Evolutionary conservation across 1,139 yeast genomes (phyloP), one percentile per base, ranked within the genome.

Genomic region (Hemisphaericaspora xylofermentans): DNA sequence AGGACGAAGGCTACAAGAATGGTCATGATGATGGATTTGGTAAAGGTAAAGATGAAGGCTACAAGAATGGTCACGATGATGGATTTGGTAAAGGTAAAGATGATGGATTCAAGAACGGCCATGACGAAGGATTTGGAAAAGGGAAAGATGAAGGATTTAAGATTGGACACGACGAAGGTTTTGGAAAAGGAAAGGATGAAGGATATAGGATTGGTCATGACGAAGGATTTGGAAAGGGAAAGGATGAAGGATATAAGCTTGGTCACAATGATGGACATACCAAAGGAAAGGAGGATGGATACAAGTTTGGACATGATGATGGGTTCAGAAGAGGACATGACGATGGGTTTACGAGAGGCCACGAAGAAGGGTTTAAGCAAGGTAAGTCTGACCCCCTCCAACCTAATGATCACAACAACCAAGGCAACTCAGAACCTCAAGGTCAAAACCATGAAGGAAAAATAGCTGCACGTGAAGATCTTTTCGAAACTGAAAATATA

Each of bases 191-290:
- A n/a, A n/a, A n/a, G n/a, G n/a, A n/a, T n/a, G 18, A 17, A 29
- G 21, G 35, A 36, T 8, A 22, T 13, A 26, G 31, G 27, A 36
- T 29, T 22, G 33, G 28, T 8, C 22, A 19, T 19, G 22, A 19
- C 5, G 22, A 19, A 6, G 22, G 22, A 19, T 19, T 6, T 19
- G 8, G 22, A 19, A 19, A 19, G 22, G 22, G 7, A 6, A 5
- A 19, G 5, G 22, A 19, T 9, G 15, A 15, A 14, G 21, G 35
- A 30, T 9, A 14, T n/a, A 26, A 25, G 27, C 29, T 29, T 22
- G 27, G 19, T 19, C 22, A 19, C 8, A 8, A 19, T 8, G 22
- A 19, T 19, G 5, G 8, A 6, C 5, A 8, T 19, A 6, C 7
- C 7, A 19, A 8, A 6, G 22, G n/a, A n/a, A n/a, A n/a, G n/a